Conservation (phyloP, 305 asterid genomes). For the Solanum hybrid region DNA sequence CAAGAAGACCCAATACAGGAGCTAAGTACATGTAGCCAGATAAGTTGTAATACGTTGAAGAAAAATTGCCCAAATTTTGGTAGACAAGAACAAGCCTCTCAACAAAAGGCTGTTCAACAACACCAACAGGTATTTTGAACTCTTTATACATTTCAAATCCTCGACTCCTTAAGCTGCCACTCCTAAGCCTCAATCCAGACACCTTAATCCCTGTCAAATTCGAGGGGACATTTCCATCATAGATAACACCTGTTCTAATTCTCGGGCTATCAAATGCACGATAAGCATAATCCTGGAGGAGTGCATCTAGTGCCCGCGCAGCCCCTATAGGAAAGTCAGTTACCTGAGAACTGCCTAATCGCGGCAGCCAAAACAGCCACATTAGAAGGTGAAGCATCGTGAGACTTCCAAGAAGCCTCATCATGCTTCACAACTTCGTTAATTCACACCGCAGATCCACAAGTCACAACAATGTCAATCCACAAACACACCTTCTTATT, state of each 20-base stretch:
- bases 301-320: slow-evolving; percentile 44
- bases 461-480: slow-evolving; percentile 5
- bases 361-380: slow-evolving; percentile 19
- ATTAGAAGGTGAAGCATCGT: slow-evolving; percentile 24
- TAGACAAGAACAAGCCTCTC: slow-evolving; percentile 62
- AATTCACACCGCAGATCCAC: background rate
- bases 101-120: slow-evolving; percentile 36
- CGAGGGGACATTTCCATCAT: slow-evolving; percentile 34
- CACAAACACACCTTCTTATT: background rate
- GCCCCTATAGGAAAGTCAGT: slow-evolving; percentile 13
- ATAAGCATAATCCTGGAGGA: slow-evolving; percentile 50
- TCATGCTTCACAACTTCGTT: slow-evolving; percentile 18
- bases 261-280: slow-evolving; percentile 34
- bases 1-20: slow-evolving; percentile 51
- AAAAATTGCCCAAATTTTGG: slow-evolving; percentile 48
- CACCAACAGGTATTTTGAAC: slow-evolving; percentile 42
- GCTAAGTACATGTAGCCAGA: slow-evolving; percentile 38
- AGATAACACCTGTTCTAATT: slow-evolving; percentile 37
- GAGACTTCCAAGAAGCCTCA: slow-evolving; percentile 34
- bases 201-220: slow-evolving; percentile 50
- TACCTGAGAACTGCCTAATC: slow-evolving; percentile 19
- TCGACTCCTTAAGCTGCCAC: slow-evolving; percentile 46
- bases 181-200: slow-evolving; percentile 56
- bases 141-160: slow-evolving; percentile 41
- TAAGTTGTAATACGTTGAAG: slow-evolving; percentile 27